Percentiles rank a stretch among this genome's conserved stretches.
These are phyloP conservation scores for Gracilaria domingensis DNA, from an alignment of 23 red algal species.

Conservation along the genomic window DNA sequence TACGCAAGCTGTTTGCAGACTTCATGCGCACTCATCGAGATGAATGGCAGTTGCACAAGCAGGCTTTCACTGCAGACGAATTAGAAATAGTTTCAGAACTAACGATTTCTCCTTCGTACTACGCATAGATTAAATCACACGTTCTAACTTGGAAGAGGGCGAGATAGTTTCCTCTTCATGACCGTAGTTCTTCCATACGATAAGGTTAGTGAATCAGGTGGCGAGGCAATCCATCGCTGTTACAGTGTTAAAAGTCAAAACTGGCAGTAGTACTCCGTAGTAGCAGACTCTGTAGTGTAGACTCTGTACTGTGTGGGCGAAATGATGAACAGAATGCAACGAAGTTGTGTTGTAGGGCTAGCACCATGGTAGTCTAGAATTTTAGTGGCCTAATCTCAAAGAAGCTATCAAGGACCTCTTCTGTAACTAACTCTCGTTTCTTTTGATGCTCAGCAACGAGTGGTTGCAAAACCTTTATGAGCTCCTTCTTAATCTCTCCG, in stretches of 20 bases:
- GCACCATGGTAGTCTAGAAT: slow-evolving; percentile 10
- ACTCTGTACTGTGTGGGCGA: too few relatives aligned
- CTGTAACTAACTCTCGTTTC: slow-evolving; percentile 65
- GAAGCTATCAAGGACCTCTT: slow-evolving; percentile 71
- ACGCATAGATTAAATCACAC: slow-evolving; percentile 63
- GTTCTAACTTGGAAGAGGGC: neutral
- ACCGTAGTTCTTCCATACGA: too few relatives aligned
- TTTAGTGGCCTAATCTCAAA: slow-evolving; percentile 79
- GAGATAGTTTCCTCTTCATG: neutral
- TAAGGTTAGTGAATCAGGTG: too few relatives aligned
- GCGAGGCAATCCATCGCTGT: too few relatives aligned
- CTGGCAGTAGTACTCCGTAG: too few relatives aligned
- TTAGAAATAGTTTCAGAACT: slow-evolving; percentile 87
- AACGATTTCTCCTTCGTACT: slow-evolving; percentile 89
- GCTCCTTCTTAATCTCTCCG: slow-evolving; percentile 94
- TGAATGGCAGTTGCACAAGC: slow-evolving; percentile 83
- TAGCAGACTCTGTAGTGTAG: too few relatives aligned
- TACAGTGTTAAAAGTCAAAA: too few relatives aligned
- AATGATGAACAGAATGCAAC: too few relatives aligned
- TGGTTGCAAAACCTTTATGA: slow-evolving; percentile 79
- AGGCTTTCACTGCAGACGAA: slow-evolving; percentile 76
- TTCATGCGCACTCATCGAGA: slow-evolving; percentile 96
- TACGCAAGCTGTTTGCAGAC: slow-evolving; percentile 85
- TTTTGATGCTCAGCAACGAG: slow-evolving; percentile 85
- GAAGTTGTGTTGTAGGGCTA: neutral